A percentile compares a stretch with the other conserved stretches of the same genome.
Evolutionary conservation across 306 rosid genomes (phyloP).

Genomic region (Vigna nakashimae): DNA sequence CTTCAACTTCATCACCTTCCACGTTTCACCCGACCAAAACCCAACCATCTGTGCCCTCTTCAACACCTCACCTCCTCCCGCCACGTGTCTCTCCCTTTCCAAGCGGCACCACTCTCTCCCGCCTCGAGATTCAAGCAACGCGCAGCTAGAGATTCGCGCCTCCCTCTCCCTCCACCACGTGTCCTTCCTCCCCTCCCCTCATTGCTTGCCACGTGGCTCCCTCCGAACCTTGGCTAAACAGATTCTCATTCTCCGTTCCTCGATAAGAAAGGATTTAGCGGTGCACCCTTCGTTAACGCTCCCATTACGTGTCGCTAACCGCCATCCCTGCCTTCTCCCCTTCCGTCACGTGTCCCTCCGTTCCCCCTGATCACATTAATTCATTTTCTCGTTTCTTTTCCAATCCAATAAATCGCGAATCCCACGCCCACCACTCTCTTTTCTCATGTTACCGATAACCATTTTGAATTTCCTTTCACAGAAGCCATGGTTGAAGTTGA

Average conservation of each 20-base stretch:
- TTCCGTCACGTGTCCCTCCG: slow-evolving; percentile 47
- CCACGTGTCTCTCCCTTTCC: background rate
- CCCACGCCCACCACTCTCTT: too few relatives aligned
- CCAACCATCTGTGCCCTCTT: background rate
- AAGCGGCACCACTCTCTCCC: background rate
- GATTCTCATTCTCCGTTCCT: slow-evolving; percentile 29
- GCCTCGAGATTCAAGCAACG: background rate
- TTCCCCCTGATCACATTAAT: too few relatives aligned
- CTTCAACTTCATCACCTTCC: background rate
- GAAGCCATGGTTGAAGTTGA: slow-evolving; percentile 48
- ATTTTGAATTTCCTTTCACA: too few relatives aligned
- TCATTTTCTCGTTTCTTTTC: too few relatives aligned
- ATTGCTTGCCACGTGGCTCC: background rate
- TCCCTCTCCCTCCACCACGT: background rate
- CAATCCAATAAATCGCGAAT: too few relatives aligned
- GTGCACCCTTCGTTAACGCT: slow-evolving; percentile 41
- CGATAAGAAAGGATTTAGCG: slow-evolving; percentile 38
- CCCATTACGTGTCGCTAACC: slow-evolving; percentile 51
- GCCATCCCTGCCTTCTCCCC: slow-evolving; percentile 14
- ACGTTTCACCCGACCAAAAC: background rate
- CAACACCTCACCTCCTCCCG: background rate
- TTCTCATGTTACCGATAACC: too few relatives aligned
- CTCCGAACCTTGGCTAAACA: background rate
- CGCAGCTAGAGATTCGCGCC: background rate
- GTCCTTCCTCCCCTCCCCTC: background rate